Evolutionary conservation across 768 basidiomycete species (phyloP), one percentile per base, ranked within the genome.

Genomic region (Boletus insuetus): DNA sequence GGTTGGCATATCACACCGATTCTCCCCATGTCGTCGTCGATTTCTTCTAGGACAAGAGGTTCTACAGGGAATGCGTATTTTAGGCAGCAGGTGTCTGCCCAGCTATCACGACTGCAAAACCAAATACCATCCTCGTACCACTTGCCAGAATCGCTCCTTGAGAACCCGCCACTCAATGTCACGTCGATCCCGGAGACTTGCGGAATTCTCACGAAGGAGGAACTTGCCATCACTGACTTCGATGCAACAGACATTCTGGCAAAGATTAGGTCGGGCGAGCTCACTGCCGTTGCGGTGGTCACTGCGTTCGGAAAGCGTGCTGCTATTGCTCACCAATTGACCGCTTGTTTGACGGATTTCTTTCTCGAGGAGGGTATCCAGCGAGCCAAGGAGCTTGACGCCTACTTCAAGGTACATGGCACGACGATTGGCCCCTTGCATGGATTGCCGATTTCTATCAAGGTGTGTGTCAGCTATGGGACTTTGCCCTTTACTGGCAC

Each of bases 221-320:
- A 75, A 54, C 55, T 75, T 31, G 63, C 63, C 7, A 68, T 75
- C 4, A 75, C 74, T 6, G 62, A 64, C 11, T 62, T 73, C 3
- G 76, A 77, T 39, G 74, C 75, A 19, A 75, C 72, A 16, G 67
- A 59, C 7, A 50, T 77, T 26, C 47, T 69, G 17, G 46, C 60
- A 41, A 55, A 59, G 8, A 69, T 77, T 41, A 67, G 67, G 10
- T 55, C 50, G 6, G 67, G 70, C 12, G 40, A 68, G 49, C 65
- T 72, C 29, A 70, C 74, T 0, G 72, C 77, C 2, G 76, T 79
- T 7, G 69, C 72, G 17, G 75, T 76, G 22, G 69, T 73, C 6
- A 65, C 62, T 14, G 80, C 80, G 2, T 81, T 77, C 54, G 74
- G 65, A 50, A 80, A 80, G 64, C 69, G 82, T n/a, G 80, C 82